Percentiles rank a stretch among this genome's conserved stretches.
Conservation (phyloP, 2,329 filamentous ascomycete species). For the Thermoascus crustaceus region DNA sequence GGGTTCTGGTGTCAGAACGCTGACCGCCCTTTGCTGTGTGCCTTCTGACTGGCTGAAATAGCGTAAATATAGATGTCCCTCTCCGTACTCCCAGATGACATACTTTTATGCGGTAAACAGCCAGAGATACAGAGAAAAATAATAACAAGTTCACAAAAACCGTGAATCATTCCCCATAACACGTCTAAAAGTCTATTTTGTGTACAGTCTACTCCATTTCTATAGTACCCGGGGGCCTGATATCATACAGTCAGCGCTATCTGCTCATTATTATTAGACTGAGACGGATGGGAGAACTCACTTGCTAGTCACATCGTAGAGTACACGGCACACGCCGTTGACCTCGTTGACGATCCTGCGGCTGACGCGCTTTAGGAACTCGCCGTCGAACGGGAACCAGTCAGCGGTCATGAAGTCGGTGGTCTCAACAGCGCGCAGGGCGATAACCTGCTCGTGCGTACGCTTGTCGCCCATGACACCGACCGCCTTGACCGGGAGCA, state of each 20-base stretch:
- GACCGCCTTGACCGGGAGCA: conserved; percentile 54
- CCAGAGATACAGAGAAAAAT: too few relatives aligned
- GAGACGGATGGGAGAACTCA: too few relatives aligned
- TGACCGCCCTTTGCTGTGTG: too few relatives aligned
- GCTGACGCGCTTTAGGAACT: conserved; percentile 57
- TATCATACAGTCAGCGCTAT: background rate
- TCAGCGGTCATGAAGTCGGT: conserved; percentile 68
- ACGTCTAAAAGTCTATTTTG: too few relatives aligned
- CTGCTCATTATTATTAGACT: too few relatives aligned
- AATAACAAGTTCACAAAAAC: too few relatives aligned
- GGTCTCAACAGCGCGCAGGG: conserved; percentile 51
- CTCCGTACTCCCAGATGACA: too few relatives aligned
- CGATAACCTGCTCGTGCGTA: conserved; percentile 54
- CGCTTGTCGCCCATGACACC: conserved; percentile 52
- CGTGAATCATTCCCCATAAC: too few relatives aligned
- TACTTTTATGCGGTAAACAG: too few relatives aligned
- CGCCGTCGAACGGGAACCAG: conserved; percentile 55
- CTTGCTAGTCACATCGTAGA: conserved; percentile 49
- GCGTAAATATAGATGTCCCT: too few relatives aligned
- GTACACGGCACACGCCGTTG: conserved; percentile 61
- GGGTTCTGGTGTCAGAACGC: too few relatives aligned
- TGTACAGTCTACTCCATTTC: background rate
- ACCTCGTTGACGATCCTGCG: conserved; percentile 68
- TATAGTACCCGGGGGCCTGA: background rate
- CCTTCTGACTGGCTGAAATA: too few relatives aligned